Percentiles rank a stretch among this genome's conserved stretches.
Conservation (phyloP, 257 asterid genomes). For the Nicotiana obtusifolia region DNA sequence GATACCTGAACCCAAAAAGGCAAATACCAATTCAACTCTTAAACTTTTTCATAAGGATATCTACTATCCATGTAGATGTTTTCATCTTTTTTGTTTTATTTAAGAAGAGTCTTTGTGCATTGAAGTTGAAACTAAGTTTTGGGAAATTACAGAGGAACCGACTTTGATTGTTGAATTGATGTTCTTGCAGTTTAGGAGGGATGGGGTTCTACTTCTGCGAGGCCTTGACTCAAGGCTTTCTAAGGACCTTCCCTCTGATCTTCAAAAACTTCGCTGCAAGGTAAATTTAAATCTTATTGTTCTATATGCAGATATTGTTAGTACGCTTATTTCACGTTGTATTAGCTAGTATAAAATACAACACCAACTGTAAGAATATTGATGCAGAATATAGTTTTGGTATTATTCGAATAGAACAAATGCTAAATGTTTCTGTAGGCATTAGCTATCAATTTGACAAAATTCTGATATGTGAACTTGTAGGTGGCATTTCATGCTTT, state of each 20-base stretch:
- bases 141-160: background rate
- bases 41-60: background rate
- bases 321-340: too few species aligned
- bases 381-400: too few species aligned
- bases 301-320: too few species aligned
- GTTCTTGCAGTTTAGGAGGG: constrained; percentile 76
- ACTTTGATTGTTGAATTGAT: background rate
- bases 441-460: background rate
- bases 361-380: too few species aligned
- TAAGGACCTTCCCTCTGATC: constrained; percentile 92
- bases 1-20: background rate
- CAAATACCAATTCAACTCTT: background rate
- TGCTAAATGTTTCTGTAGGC: background rate
- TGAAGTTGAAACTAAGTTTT: background rate
- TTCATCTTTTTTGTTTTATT: background rate
- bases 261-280: constrained; percentile 99
- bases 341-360: too few species aligned
- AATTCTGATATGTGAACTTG: constrained; percentile 5
- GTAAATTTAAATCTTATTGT: constrained; percentile 23
- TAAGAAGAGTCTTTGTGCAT: background rate
- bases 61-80: background rate
- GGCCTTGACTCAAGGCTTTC: constrained; percentile 93
- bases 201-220: constrained; percentile 74
- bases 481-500: constrained; percentile 92
- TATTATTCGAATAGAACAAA: background rate